Evolutionary conservation across 306 rosid species (phyloP).

Genomic region (Prunus dulcis): DNA sequence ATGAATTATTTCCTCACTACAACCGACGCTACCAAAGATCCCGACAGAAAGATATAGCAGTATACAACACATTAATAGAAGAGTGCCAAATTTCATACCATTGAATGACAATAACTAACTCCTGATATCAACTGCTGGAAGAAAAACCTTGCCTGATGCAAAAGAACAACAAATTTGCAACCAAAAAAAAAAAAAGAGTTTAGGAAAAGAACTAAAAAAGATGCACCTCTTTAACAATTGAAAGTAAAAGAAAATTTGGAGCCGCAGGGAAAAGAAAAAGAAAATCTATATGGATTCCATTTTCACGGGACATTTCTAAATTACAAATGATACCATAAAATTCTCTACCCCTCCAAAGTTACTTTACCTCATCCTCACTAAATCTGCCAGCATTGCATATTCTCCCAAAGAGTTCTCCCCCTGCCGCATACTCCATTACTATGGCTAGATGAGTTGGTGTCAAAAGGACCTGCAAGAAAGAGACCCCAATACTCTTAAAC

Average conservation of each 20-base stretch:
- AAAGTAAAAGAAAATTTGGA: neutral
- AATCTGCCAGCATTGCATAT: slow-evolving; percentile 77
- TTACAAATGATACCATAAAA: neutral
- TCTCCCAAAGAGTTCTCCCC: slow-evolving; percentile 79
- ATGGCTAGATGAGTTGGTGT: slow-evolving; percentile 82
- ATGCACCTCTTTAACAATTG: neutral
- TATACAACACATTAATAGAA: slow-evolving; percentile 6
- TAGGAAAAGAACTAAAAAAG: neutral
- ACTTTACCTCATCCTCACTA: slow-evolving; percentile 74
- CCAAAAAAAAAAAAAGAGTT: neutral
- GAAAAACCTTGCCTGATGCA: slow-evolving; percentile 77
- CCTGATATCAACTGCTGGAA: slow-evolving; percentile 89
- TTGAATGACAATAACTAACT: slow-evolving; percentile 85
- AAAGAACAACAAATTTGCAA: slow-evolving; percentile 13
- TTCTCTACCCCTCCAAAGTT: neutral
- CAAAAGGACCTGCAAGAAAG: slow-evolving; percentile 53
- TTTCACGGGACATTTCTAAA: neutral
- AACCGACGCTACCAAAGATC: slow-evolving; percentile 5
- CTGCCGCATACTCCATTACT: slow-evolving; percentile 91
- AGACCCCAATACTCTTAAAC: slow-evolving; percentile 17
- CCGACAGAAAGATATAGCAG: neutral
- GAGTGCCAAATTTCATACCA: slow-evolving; percentile 40
- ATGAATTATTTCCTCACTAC: slow-evolving; percentile 14
- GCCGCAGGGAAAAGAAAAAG: neutral
- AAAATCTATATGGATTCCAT: neutral